These are phyloP conservation scores for Marchantia paleacea DNA, from an alignment of 225 moss, liverwort and hornwort species.

Conservation along the genomic window DNA sequence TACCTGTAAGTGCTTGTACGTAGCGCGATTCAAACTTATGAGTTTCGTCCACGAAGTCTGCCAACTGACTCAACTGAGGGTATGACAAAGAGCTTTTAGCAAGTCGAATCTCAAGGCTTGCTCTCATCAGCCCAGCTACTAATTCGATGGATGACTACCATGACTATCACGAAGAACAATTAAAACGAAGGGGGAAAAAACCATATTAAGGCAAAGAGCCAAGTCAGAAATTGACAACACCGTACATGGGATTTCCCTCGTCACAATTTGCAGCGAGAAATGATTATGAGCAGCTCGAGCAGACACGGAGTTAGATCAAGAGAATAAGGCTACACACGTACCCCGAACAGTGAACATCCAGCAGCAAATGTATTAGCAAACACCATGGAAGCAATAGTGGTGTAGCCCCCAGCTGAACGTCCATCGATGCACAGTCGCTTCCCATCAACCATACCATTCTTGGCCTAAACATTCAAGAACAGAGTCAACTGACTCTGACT, in stretches of 20 bases:
- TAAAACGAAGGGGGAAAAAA: neutral
- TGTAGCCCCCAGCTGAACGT: slow-evolving; percentile 82
- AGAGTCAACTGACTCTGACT: neutral
- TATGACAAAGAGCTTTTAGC: neutral
- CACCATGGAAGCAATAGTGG: slow-evolving; percentile 78
- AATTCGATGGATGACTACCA: no score
- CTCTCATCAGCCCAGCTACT: no score
- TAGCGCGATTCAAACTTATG: slow-evolving; percentile 93
- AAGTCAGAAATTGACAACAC: neutral
- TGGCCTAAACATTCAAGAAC: slow-evolving; percentile 42
- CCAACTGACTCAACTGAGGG: slow-evolving; percentile 68
- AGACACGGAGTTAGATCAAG: neutral
- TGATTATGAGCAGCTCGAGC: neutral
- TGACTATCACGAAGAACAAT: no score
- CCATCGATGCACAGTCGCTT: slow-evolving; percentile 84
- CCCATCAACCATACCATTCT: slow-evolving; percentile 60
- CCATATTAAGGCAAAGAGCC: no score
- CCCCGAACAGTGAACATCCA: slow-evolving; percentile 78
- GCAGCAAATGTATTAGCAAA: slow-evolving; percentile 68
- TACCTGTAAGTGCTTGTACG: slow-evolving; percentile 56
- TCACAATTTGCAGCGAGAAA: neutral
- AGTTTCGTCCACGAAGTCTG: slow-evolving; percentile 55
- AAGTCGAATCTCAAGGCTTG: neutral
- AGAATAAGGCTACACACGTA: slow-evolving; percentile 26
- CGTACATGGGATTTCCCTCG: neutral